Evolutionary conservation across 2,329 filamentous ascomycete genomes (phyloP).

Genomic region (Aureobasidium namibiae): DNA sequence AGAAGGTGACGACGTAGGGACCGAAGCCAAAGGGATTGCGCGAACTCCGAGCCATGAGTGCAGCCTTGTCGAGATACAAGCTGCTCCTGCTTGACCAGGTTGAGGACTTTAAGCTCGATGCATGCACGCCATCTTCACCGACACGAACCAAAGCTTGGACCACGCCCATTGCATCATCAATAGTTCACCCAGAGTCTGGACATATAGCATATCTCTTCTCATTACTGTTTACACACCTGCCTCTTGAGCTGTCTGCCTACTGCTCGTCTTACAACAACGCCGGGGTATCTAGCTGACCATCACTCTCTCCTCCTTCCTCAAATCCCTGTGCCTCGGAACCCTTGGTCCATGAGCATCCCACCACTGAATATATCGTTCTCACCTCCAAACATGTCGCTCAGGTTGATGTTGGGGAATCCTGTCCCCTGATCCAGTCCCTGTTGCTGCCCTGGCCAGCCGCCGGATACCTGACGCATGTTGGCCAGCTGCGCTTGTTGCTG

Average conservation of each 20-base stretch:
- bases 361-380: slow-evolving; percentile 25
- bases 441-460: slow-evolving; percentile 16
- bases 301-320: not conserved
- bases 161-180: not conserved
- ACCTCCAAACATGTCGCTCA: slow-evolving; percentile 30
- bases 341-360: slow-evolving; percentile 21
- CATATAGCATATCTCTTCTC: not conserved
- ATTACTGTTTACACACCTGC: not conserved
- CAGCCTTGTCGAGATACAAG: not conserved
- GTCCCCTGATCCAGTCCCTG: slow-evolving; percentile 16
- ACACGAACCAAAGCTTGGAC: not conserved
- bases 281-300: slow-evolving; percentile 11
- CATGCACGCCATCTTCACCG: not conserved
- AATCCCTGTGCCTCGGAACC: not conserved
- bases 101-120: not conserved
- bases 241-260: not conserved
- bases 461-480: slow-evolving; percentile 18
- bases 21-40: slow-evolving; percentile 60
- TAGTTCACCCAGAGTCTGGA: not conserved
- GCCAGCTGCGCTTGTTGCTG: slow-evolving; percentile 17
- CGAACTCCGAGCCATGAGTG: slow-evolving; percentile 15
- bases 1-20: slow-evolving; percentile 71
- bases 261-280: not conserved
- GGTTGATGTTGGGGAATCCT: slow-evolving; percentile 27
- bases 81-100: not conserved